Conservation (phyloP, 805 yeast species). For the Cyberlindnera maclurae region DNA sequence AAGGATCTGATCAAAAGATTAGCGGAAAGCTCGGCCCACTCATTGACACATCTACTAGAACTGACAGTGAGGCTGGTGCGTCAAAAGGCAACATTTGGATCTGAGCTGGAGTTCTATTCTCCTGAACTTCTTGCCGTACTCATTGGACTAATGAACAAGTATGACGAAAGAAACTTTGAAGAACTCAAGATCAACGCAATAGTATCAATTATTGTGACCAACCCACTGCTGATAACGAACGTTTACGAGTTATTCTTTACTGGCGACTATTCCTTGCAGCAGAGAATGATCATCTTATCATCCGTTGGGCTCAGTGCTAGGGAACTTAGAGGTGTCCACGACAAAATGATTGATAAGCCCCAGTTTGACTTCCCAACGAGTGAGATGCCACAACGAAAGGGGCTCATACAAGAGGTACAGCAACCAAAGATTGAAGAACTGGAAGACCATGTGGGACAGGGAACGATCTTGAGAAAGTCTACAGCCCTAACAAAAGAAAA, state of each 20-base stretch:
- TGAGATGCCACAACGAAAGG: conserved; percentile 21
- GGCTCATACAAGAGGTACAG: conserved; percentile 10
- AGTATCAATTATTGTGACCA: conserved; percentile 54
- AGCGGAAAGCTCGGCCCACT: conserved; percentile 34
- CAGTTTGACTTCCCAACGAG: conserved; percentile 28
- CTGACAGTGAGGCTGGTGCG: conserved; percentile 48
- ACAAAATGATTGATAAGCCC: conserved; percentile 38
- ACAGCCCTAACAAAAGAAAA: conserved; percentile 23
- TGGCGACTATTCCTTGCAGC: conserved; percentile 80
- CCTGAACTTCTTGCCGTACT: conserved; percentile 44
- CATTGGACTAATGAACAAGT: conserved; percentile 49
- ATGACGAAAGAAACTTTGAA: conserved; percentile 53
- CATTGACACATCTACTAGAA: conserved; percentile 36
- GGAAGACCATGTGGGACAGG: conserved; percentile 7
- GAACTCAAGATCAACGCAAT: conserved; percentile 56
- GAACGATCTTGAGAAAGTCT: conserved; percentile 27
- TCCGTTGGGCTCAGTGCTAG: conserved; percentile 66
- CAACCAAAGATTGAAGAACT: conserved; percentile 14
- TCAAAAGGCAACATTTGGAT: conserved; percentile 52
- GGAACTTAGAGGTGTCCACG: conserved; percentile 59
- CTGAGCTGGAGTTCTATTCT: conserved; percentile 55
- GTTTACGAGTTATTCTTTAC: conserved; percentile 40
- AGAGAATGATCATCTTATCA: conserved; percentile 62
- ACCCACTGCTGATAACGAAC: conserved; percentile 36
- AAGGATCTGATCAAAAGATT: conserved; percentile 62